Conservation (phyloP, 179 eudicot species). For the Heliamphora pulchella region DNA sequence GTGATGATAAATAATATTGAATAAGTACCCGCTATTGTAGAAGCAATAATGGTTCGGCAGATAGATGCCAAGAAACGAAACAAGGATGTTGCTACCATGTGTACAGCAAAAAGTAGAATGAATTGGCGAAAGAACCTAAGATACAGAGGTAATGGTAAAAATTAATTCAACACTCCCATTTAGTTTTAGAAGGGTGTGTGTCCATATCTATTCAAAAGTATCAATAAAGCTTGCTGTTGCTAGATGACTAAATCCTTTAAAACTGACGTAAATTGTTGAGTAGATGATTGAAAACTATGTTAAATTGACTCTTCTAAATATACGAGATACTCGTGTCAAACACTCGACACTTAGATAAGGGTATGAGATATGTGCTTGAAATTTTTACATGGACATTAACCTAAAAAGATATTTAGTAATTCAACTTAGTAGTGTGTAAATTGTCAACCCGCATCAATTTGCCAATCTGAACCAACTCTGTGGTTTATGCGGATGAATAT, state of each 20-base stretch:
- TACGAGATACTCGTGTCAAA: too few species aligned
- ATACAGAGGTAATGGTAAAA: slow-evolving; percentile 9
- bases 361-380: too few species aligned
- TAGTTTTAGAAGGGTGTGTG: neutral
- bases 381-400: too few species aligned
- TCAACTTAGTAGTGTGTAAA: too few species aligned
- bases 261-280: too few species aligned
- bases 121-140: slow-evolving; percentile 76
- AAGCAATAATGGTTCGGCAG: slow-evolving; percentile 42
- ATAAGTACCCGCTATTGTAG: slow-evolving; percentile 42
- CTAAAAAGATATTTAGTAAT: too few species aligned
- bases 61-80: slow-evolving; percentile 71
- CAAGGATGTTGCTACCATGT: slow-evolving; percentile 55
- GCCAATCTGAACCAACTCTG: too few species aligned
- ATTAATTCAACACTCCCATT: neutral
- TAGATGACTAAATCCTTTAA: neutral
- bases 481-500: too few species aligned
- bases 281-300: too few species aligned
- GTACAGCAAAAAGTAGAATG: slow-evolving; percentile 46
- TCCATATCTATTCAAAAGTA: neutral
- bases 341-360: too few species aligned
- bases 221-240: neutral
- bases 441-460: too few species aligned
- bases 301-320: too few species aligned
- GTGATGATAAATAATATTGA: slow-evolving; percentile 34